Conservation (phyloP, 345 rosid genomes). For the Hibiscus trionum region DNA sequence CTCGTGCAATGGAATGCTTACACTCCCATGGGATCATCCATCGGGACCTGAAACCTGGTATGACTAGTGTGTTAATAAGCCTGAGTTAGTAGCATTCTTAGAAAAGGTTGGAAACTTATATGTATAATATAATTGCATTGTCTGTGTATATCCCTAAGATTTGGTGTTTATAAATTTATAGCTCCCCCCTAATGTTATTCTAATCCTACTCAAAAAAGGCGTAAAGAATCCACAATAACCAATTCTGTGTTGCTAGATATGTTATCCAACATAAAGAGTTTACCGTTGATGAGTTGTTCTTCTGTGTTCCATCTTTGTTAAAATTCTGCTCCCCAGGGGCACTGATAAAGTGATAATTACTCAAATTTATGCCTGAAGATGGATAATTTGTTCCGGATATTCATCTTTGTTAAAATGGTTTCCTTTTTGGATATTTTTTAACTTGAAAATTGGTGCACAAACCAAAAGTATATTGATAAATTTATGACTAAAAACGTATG, state of each 20-base stretch:
- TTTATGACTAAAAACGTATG: neutral
- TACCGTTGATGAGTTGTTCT: neutral
- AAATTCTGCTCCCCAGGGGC: neutral
- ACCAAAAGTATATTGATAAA: neutral
- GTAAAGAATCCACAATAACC: neutral
- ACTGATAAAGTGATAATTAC: neutral
- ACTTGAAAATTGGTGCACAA: neutral
- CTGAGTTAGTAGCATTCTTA: neutral
- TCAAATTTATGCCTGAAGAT: no score
- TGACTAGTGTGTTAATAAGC: conserved; percentile 6
- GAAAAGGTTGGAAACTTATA: neutral
- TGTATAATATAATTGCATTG: conserved; percentile 2
- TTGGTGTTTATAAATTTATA: neutral
- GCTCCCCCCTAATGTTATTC: neutral
- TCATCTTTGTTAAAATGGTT: no score
- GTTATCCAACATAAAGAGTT: neutral
- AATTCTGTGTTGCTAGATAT: neutral
- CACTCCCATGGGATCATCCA: conserved; percentile 96
- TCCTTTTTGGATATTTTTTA: neutral
- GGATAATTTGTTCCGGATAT: no score
- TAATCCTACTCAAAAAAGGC: neutral
- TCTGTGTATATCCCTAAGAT: neutral
- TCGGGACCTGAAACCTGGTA: conserved; percentile 98
- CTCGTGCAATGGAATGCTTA: conserved; percentile 97
- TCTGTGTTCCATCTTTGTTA: neutral